These are phyloP conservation scores for Salvia rosmarinus DNA, from an alignment of 257 asterid species.

Conservation along the genomic window DNA sequence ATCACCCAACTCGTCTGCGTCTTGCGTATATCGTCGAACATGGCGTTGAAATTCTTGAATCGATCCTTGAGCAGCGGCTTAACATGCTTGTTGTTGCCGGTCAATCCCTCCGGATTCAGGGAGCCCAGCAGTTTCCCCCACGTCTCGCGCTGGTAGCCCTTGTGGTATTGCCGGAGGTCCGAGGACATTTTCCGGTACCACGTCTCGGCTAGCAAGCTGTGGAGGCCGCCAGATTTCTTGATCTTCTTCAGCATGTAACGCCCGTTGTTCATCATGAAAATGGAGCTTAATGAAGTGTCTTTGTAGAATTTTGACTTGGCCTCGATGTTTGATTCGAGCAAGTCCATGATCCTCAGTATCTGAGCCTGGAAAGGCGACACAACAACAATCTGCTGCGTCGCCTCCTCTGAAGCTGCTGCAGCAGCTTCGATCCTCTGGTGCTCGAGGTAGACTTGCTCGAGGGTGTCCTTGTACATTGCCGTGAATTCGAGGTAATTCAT, in stretches of 20 bases:
- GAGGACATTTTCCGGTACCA: constrained; percentile 82
- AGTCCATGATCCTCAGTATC: constrained; percentile 61
- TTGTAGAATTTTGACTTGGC: constrained; percentile 73
- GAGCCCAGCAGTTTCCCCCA: constrained; percentile 73
- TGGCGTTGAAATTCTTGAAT: constrained; percentile 75
- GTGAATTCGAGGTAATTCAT: constrained; percentile 65
- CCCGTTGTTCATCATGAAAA: constrained; percentile 98
- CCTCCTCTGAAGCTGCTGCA: too few relatives aligned
- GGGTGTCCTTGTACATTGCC: constrained; percentile 54
- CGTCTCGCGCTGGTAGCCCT: constrained; percentile 84
- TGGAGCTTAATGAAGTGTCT: constrained; percentile 62
- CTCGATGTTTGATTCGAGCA: constrained; percentile 65
- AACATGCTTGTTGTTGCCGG: constrained; percentile 65
- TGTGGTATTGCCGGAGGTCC: constrained; percentile 77
- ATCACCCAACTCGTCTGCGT: constrained; percentile 87
- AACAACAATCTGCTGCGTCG: too few relatives aligned
- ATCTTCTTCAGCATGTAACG: constrained; percentile 81
- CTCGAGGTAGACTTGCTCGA: constrained; percentile 75
- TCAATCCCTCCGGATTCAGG: constrained; percentile 69
- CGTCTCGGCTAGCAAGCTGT: constrained; percentile 59
- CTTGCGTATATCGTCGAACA: constrained; percentile 82
- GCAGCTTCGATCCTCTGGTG: constrained; percentile 60
- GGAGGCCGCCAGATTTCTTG: constrained; percentile 52
- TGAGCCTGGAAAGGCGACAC: constrained; percentile 68
- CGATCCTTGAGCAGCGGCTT: constrained; percentile 82